Base-by-base conservation (phyloP, 805 yeast species). In the Diddensiella transvaalensis region DNA sequence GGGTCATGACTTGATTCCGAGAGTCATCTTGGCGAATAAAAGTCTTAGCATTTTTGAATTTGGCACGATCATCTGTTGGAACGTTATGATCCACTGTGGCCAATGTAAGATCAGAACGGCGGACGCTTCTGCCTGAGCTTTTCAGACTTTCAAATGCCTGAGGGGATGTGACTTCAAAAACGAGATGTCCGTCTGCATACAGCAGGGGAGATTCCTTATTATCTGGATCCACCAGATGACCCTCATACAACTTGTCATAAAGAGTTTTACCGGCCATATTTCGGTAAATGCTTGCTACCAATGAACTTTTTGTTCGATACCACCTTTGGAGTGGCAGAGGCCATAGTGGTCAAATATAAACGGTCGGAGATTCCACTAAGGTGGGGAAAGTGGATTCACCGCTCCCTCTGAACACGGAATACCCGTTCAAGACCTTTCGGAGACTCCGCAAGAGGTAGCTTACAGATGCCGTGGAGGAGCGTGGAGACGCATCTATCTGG, bases 131-230 rank as follows among this genome's bases (percentile, higher is more conserved):
- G 41, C 84, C 86, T 11, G 96, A 96, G 61, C 80, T 83, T 54
- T 76, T 78, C 60, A 91, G 78, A 44, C 98, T 98, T 72, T 93
- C 98, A 64, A 91, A 93, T 6, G 98, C 98, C 70, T 91, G 98
- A 29, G 99, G 98, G 22, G 97, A 90, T 2, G 99, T 93, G 46
- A 91, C 99, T 72, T 93, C 98, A 68, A 91, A 98, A 42, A 93
- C 96, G 56, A 91, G 76, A 69, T 93, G 98, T 71, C 98, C 87
- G 71, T 91, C 99, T 50, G 93, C 90, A 69, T 87, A 93, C 51
- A 91, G 69, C 53, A 93, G 75, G 64, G 77, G 83, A 18, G 96
- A 88, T 17, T 93, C 95, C 18, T 38, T 38, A 15, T 86, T 90
- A 59, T 87, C 95, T 62, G 80, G 75, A 71, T 89, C 90, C 57